A percentile compares a stretch with the other conserved stretches of the same genome.
These are phyloP conservation scores for Pythium inflatum DNA, from an alignment of 352 stramenopile genomes.

Conservation along the genomic window DNA sequence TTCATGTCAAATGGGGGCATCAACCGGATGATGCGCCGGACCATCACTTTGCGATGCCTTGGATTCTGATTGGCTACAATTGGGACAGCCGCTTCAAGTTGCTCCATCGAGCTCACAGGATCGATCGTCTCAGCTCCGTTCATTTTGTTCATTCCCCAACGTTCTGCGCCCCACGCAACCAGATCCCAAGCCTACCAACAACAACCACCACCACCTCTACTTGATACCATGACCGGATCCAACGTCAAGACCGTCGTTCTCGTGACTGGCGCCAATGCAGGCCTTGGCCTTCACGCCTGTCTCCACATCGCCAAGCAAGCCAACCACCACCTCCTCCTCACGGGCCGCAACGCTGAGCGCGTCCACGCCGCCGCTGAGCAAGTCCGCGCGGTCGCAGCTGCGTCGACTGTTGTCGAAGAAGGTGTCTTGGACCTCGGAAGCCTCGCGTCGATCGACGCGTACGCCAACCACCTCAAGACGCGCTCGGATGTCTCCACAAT, in stretches of 20 bases:
- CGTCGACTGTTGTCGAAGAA: slow-evolving; percentile 4
- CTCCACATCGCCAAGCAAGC: slow-evolving; percentile 32
- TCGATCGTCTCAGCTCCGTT: no score
- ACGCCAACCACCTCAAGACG: slow-evolving; percentile 22
- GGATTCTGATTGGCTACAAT: not conserved
- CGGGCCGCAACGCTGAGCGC: slow-evolving; percentile 34
- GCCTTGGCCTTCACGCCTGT: slow-evolving; percentile 41
- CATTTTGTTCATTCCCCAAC: not conserved
- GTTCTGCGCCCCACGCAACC: not conserved
- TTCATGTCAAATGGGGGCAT: no score
- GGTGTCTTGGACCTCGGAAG: slow-evolving; percentile 38
- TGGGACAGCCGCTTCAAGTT: not conserved
- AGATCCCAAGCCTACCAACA: not conserved
- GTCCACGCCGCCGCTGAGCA: slow-evolving; percentile 32
- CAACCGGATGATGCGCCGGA: not conserved
- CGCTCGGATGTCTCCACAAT: slow-evolving; percentile 34
- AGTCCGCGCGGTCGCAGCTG: slow-evolving; percentile 23
- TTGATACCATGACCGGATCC: not conserved
- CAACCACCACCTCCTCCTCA: slow-evolving; percentile 42
- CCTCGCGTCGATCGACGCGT: slow-evolving; percentile 35
- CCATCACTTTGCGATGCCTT: slow-evolving; percentile 1
- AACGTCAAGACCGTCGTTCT: slow-evolving; percentile 33
- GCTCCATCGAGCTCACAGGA: not conserved
- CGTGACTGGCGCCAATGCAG: slow-evolving; percentile 43
- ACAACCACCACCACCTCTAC: not conserved